Evolutionary conservation across 2,329 filamentous ascomycete species (phyloP).

Genomic region (Penicillium sp.): DNA sequence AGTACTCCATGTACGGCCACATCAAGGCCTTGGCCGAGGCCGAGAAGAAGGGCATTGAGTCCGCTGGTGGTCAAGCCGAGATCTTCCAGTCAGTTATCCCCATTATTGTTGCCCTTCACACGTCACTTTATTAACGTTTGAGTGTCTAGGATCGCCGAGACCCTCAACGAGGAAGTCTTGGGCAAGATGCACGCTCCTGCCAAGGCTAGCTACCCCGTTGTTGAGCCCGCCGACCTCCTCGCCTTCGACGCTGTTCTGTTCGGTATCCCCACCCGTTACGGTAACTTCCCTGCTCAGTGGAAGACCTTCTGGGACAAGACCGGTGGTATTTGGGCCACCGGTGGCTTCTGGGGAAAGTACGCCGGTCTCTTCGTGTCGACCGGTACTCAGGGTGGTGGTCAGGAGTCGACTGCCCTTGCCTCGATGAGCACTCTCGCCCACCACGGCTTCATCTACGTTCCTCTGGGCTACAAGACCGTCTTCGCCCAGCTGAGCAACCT

Average conservation of each 20-base stretch:
- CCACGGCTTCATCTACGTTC: slow-evolving; percentile 95
- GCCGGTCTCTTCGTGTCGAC: slow-evolving; percentile 86
- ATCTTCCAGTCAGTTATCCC: slow-evolving; percentile 60
- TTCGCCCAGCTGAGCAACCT: slow-evolving; percentile 65
- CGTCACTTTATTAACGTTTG: slow-evolving; percentile 5
- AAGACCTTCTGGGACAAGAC: slow-evolving; percentile 79
- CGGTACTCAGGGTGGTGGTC: slow-evolving; percentile 75
- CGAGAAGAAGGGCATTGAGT: slow-evolving; percentile 81
- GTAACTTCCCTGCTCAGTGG: slow-evolving; percentile 95
- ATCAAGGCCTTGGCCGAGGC: slow-evolving; percentile 74
- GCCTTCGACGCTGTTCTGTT: slow-evolving; percentile 81
- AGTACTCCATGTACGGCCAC: slow-evolving; percentile 95
- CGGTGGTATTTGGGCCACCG: slow-evolving; percentile 70
- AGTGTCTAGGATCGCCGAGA: slow-evolving; percentile 62
- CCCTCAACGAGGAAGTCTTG: slow-evolving; percentile 73
- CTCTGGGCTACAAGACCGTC: slow-evolving; percentile 76
- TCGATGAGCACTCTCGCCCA: slow-evolving; percentile 79
- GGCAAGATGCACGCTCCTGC: slow-evolving; percentile 81
- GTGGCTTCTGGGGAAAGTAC: slow-evolving; percentile 76
- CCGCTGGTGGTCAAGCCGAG: slow-evolving; percentile 71
- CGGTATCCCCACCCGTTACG: slow-evolving; percentile 90
- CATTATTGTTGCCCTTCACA: neutral
- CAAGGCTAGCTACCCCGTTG: slow-evolving; percentile 60
- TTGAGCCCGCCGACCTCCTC: slow-evolving; percentile 55
- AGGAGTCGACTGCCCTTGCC: slow-evolving; percentile 76